Conservation (phyloP, 2,329 filamentous ascomycete genomes). For the Passalora sequoiae region DNA sequence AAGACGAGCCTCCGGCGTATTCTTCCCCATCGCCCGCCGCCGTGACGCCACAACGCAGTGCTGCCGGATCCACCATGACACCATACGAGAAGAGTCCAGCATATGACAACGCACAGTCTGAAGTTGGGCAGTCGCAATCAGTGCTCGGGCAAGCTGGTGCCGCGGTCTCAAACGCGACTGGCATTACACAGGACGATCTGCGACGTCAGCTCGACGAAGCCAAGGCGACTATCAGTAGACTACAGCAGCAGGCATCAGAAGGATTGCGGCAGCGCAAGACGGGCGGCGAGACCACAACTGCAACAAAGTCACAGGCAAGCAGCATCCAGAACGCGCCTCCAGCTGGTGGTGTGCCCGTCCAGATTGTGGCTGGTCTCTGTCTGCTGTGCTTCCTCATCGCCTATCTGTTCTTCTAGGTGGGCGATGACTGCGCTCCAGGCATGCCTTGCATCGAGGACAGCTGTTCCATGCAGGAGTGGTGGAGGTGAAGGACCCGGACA, state of each 20-base stretch:
- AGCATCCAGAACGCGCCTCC: constrained; percentile 25
- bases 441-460: constrained; percentile 3
- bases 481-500: background rate
- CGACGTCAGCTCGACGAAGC: constrained; percentile 70
- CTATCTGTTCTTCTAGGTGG: constrained; percentile 84
- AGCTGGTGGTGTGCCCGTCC: constrained; percentile 73
- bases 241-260: constrained; percentile 61
- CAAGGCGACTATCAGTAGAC: constrained; percentile 63
- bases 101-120: constrained; percentile 6
- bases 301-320: constrained; percentile 19
- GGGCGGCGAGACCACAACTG: constrained; percentile 13
- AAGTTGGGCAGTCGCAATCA: constrained; percentile 30
- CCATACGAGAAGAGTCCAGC: constrained; percentile 38
- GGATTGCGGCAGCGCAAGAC: constrained; percentile 75
- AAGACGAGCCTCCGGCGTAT: constrained; percentile 49
- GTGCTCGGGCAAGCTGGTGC: constrained; percentile 36
- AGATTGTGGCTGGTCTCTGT: constrained; percentile 77
- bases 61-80: constrained; percentile 20
- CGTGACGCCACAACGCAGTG: constrained; percentile 42
- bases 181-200: constrained; percentile 56
- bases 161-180: constrained; percentile 47
- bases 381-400: constrained; percentile 87
- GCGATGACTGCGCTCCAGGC: constrained; percentile 6
- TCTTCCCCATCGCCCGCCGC: constrained; percentile 51
- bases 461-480: constrained; percentile 4